Evolutionary conservation across 306 rosid genomes (phyloP).

Genomic region (Rosa lucieae): DNA sequence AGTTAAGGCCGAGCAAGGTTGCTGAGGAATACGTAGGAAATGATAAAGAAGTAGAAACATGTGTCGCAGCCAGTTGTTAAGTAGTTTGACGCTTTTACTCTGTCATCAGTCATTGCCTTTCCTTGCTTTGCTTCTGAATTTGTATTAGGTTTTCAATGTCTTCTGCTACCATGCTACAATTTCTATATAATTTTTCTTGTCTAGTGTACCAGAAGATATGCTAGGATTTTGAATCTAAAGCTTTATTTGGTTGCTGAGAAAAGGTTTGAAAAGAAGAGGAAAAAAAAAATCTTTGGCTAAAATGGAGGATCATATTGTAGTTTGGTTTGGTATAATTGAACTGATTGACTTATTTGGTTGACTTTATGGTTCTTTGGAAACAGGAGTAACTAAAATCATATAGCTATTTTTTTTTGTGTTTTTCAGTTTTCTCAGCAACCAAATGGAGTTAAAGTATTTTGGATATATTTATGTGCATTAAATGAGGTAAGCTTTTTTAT

Average conservation of each 20-base stretch:
- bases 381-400: constrained; percentile 20
- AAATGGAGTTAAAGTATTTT: constrained; percentile 46
- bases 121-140: background rate
- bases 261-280: constrained; percentile 7
- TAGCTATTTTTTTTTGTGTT: constrained; percentile 14
- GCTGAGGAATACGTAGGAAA: constrained; percentile 1
- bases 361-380: constrained; percentile 20
- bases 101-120: background rate
- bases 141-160: background rate
- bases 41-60: background rate
- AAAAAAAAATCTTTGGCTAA: background rate
- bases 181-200: constrained; percentile 14
- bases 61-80: background rate
- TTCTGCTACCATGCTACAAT: background rate
- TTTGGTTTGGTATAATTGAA: constrained; percentile 7
- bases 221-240: constrained; percentile 4
- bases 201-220: constrained; percentile 15
- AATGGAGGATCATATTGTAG: constrained; percentile 3
- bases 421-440: constrained; percentile 53
- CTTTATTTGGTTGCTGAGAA: constrained; percentile 22
- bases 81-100: background rate
- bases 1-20: background rate
- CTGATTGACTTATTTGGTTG: constrained; percentile 15
- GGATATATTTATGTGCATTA: constrained; percentile 38
- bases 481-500: constrained; percentile 29